phyloP scores from a whole-genome alignment of 2,329 filamentous ascomycete species.

The Cladosporium colombiae region DNA sequence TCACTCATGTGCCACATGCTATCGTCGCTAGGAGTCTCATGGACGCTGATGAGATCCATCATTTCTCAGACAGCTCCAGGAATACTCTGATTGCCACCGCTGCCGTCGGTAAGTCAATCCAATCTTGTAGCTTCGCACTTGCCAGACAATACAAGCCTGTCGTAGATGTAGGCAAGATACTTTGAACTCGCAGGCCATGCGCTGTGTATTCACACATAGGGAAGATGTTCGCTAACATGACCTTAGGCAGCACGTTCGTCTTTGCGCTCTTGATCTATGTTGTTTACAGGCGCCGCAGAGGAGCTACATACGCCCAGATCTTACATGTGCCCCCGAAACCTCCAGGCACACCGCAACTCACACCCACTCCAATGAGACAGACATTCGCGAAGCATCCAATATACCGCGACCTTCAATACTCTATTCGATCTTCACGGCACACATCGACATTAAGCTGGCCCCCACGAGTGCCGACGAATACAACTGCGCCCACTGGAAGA shows the following conservation, averaged over 20 bases:
- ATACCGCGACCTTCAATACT: constrained; percentile 29
- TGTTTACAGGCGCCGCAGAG: constrained; percentile 28
- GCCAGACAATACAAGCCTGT: not conserved
- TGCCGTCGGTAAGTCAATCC: constrained; percentile 27
- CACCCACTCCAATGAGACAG: constrained; percentile 18
- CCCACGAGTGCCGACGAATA: not conserved
- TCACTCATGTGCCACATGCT: not conserved
- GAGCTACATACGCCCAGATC: constrained; percentile 30
- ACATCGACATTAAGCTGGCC: constrained; percentile 13
- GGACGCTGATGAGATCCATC: not conserved
- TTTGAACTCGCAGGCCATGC: not conserved
- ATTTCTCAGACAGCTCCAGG: constrained; percentile 22
- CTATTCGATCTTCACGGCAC: constrained; percentile 29
- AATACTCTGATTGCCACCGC: constrained; percentile 29
- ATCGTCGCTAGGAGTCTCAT: not conserved
- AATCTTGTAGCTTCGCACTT: not conserved
- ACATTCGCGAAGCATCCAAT: constrained; percentile 26
- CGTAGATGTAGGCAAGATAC: not conserved
- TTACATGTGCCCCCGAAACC: constrained; percentile 24
- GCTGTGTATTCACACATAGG: not conserved
- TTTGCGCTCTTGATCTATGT: constrained; percentile 28
- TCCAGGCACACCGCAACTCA: constrained; percentile 24
- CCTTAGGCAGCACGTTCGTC: constrained; percentile 26
- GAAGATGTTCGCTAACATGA: not conserved
- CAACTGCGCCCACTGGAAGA: not conserved